These are phyloP conservation scores for Silene coronaria DNA, from an alignment of 179 eudicot genomes.

Conservation along the genomic window DNA sequence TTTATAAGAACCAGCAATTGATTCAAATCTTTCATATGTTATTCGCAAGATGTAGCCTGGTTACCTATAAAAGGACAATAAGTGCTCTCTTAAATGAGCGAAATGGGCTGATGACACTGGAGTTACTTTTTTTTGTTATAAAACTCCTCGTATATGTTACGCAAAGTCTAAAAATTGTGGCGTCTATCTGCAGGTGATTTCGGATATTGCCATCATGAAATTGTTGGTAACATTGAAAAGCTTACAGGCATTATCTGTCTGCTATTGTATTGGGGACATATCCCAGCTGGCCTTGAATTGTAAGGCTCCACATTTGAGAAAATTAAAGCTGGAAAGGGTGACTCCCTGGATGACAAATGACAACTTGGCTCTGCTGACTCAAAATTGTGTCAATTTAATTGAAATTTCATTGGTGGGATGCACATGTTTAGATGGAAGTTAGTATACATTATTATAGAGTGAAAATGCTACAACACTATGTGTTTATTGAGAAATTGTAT, in stretches of 20 bases:
- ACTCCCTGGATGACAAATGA: slow-evolving; percentile 80
- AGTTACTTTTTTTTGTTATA: neutral
- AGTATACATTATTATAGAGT: slow-evolving; percentile 17
- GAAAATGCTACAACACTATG: neutral
- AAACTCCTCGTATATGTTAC: neutral
- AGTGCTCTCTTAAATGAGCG: neutral
- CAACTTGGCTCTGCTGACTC: slow-evolving; percentile 49
- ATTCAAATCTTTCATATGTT: neutral
- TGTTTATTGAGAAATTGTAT: slow-evolving; percentile 4
- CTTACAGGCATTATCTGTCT: slow-evolving; percentile 54
- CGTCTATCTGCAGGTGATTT: slow-evolving; percentile 43
- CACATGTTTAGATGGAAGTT: slow-evolving; percentile 55
- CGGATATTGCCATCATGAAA: slow-evolving; percentile 44
- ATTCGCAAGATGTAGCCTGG: neutral
- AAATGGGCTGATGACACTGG: neutral
- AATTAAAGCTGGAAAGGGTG: slow-evolving; percentile 76
- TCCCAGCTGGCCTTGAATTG: slow-evolving; percentile 42
- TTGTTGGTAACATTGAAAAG: slow-evolving; percentile 39
- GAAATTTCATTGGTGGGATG: slow-evolving; percentile 74
- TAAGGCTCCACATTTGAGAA: slow-evolving; percentile 53
- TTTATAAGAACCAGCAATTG: neutral
- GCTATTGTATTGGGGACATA: slow-evolving; percentile 80
- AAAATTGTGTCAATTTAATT: slow-evolving; percentile 43
- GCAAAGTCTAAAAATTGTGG: slow-evolving; percentile 4
- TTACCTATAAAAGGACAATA: neutral